Evolutionary conservation across 805 yeast genomes (phyloP).

Genomic region (Priceomyces castillae): DNA sequence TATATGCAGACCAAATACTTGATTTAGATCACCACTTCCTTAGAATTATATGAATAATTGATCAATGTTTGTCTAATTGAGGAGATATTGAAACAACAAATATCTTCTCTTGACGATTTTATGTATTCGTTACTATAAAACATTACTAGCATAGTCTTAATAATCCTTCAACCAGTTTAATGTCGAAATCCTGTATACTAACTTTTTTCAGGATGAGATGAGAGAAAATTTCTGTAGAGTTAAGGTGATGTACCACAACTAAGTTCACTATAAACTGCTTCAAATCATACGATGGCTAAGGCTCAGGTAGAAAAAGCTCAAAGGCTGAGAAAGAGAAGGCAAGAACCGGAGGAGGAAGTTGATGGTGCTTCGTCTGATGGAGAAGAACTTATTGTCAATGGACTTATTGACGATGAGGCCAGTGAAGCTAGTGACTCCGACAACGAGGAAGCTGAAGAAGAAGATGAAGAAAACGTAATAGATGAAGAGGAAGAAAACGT

Average conservation of each 20-base stretch:
- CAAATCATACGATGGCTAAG: constrained; percentile 1
- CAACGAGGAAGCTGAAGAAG: constrained; percentile 13
- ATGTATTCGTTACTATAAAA: too few relatives aligned
- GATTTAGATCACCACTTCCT: too few relatives aligned
- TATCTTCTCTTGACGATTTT: too few relatives aligned
- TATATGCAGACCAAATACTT: too few relatives aligned
- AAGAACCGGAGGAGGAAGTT: constrained; percentile 13
- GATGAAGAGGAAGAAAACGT: constrained; percentile 4
- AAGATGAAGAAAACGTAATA: not conserved
- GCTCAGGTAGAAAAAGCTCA: constrained; percentile 2
- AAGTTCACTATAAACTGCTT: not conserved
- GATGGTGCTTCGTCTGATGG: constrained; percentile 19
- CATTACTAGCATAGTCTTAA: too few relatives aligned
- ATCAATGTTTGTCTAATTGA: too few relatives aligned
- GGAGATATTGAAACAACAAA: too few relatives aligned
- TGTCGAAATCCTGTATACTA: not conserved
- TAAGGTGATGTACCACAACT: not conserved
- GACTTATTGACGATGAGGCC: constrained; percentile 43
- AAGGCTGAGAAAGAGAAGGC: constrained; percentile 15
- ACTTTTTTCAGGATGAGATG: constrained; percentile 5
- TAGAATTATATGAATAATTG: too few relatives aligned
- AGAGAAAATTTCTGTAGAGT: constrained; percentile 4
- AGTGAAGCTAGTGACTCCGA: constrained; percentile 33
- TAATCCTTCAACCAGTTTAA: too few relatives aligned
- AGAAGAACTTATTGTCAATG: constrained; percentile 33